These are phyloP conservation scores for Mitragyna speciosa DNA, from an alignment of 257 asterid genomes.

Conservation along the genomic window DNA sequence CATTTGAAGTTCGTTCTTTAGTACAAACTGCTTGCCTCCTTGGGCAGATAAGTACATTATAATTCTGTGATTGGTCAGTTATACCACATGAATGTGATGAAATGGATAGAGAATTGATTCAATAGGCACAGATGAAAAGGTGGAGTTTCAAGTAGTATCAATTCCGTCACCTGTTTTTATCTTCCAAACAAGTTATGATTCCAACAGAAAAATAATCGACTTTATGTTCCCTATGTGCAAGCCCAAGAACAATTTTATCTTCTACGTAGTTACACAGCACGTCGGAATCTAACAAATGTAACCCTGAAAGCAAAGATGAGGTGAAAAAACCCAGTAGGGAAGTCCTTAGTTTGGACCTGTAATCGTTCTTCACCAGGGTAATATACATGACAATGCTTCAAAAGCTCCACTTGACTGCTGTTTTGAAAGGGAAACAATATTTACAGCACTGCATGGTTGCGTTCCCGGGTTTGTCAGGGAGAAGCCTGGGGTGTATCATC, in stretches of 20 bases:
- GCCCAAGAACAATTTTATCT: too few relatives aligned
- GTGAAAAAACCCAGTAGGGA: not conserved
- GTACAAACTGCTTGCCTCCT: too few relatives aligned
- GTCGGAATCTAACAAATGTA: slow-evolving; percentile 6
- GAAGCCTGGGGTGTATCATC: slow-evolving; percentile 18
- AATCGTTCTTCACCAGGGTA: slow-evolving; percentile 9
- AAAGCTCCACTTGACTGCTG: not conserved
- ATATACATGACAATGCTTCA: slow-evolving; percentile 13
- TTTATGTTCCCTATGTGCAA: not conserved
- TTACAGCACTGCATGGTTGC: slow-evolving; percentile 10
- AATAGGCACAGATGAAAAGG: too few relatives aligned
- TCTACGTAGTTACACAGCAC: not conserved
- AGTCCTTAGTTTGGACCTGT: not conserved
- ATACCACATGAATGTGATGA: too few relatives aligned
- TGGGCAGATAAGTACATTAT: too few relatives aligned
- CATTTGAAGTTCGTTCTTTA: too few relatives aligned
- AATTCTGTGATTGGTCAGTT: too few relatives aligned
- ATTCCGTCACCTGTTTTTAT: not conserved
- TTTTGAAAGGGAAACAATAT: not conserved
- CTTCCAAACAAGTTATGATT: not conserved
- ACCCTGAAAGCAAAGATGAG: slow-evolving; percentile 8
- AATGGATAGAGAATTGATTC: too few relatives aligned
- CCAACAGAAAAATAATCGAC: not conserved
- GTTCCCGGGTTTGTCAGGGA: slow-evolving; percentile 16
- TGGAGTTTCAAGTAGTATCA: too few relatives aligned